Base-by-base conservation (phyloP, 192 early-diverging fungal genomes). In the Mortierella alpina region DNA sequence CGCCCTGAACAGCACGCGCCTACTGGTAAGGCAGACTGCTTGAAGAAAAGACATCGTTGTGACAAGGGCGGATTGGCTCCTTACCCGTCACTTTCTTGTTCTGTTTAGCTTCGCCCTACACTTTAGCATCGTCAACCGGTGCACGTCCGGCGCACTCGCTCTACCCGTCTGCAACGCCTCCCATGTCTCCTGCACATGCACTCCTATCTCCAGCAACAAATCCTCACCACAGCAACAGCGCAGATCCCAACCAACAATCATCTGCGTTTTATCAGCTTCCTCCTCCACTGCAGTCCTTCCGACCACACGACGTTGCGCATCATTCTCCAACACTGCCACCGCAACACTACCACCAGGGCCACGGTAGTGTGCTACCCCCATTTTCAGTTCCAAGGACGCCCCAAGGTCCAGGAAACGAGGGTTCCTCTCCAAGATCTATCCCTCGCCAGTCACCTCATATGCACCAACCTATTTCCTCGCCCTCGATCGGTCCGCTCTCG, bases 221-320 rank as follows among this genome's bases (percentile, higher is more conserved):
- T 17, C 60, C 75, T 23, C 52, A 72, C 51, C 58, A 61, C 40
- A 40, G 58, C 4, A 51, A 46, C 5, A 67, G 40, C 66, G 46
- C 65, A 17, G 77, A 79, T 51, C 64, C 70, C 17, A 68, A 54
- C 42, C 77, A 80, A 39, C 60, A 80, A 10, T 68, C 64, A 17
- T 56, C 70, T 11, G 64, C 59, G 7, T 80, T 80, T 49, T 80
- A 80, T 58, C 77, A 80, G 44, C 70, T 80, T 6, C 77, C 77
- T 22, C 77, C 77, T 13, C 77, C 77, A 20, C 60, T 80, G 13
- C 77, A 80, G 44, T 31, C 75, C 12, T 62, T 67, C 41, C 57
- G 48, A 10, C 47, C 54, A 2, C 61, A 52, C 2, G 72, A 74
- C 17, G 12, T 45, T 6, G 18, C 53, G 15, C 63, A 50, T 14